Base-by-base conservation (phyloP, 352 stramenopile species). In the Poterioochromonas sp. region DNA sequence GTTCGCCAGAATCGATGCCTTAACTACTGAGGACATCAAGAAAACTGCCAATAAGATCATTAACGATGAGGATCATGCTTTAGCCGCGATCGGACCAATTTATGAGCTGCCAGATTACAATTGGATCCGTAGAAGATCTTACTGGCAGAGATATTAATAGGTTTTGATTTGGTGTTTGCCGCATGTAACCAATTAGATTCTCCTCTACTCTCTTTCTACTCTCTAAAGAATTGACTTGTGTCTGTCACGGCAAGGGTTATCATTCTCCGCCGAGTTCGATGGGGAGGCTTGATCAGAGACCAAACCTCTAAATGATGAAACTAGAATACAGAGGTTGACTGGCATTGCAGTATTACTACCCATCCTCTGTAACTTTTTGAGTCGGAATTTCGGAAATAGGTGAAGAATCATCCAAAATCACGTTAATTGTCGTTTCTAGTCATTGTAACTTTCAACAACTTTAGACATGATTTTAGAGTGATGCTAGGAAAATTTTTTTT, bases 101-200 rank as follows among this genome's bases (percentile, higher is more conserved):
- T 89, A 99, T 86, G 94, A 98, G 84, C 87, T 99, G 83, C 95
- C 95, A 53, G 95, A 98, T 86, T 99, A 99, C 92, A 98, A 97
- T 86, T 99, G 97, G 87, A 97, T 99, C 87, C 92, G 96, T 86
- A 90, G 94, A 85, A 91, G 96, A 83, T 98, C 95, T 76, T 99
- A 97, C 93, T 99, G 94, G 94, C 85, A 97, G n/a, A 84, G 87
- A 76, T 90, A 90, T 74, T 90, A 90, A 65, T 76, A 8, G 8
- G 8, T 20, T 8, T 53, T 53, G 20, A 20, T 53, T 53, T 53
- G 44, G 8, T 53, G 44, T 8, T 53, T 20, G 8, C 8, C 8
- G 8, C 20, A 8, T 53, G 44, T 53, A 53, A 53, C 44, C 20
- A 20, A 20, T 53, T 53, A 20, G 8, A 20, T 53, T 53, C 8